Evolutionary conservation across 2,329 filamentous ascomycete species (phyloP).

Genomic region (Allantophomopsis lycopodina): DNA sequence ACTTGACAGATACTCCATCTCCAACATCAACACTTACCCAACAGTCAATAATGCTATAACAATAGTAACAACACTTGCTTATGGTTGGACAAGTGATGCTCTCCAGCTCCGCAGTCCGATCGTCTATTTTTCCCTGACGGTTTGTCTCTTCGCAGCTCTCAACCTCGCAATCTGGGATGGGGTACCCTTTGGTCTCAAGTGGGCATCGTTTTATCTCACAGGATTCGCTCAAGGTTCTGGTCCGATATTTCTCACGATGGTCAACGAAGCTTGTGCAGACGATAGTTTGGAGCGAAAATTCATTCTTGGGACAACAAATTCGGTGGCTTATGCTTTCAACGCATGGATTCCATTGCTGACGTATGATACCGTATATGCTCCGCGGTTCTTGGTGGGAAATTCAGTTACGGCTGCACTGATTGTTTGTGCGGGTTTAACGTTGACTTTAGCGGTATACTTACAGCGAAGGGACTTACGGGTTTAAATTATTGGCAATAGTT

Average conservation of each 20-base stretch:
- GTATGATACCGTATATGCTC: slow-evolving; percentile 13
- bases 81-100: slow-evolving; percentile 16
- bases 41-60: slow-evolving; percentile 15
- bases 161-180: slow-evolving; percentile 14
- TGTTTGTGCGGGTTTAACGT: slow-evolving; percentile 8
- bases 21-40: slow-evolving; percentile 18
- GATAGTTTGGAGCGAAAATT: slow-evolving; percentile 12
- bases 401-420: slow-evolving; percentile 11
- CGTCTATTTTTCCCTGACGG: slow-evolving; percentile 12
- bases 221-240: slow-evolving; percentile 14
- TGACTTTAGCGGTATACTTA: slow-evolving; percentile 9
- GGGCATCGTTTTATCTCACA: slow-evolving; percentile 13
- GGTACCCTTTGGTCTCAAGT: slow-evolving; percentile 13
- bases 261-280: slow-evolving; percentile 11
- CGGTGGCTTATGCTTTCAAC: slow-evolving; percentile 14
- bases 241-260: slow-evolving; percentile 14
- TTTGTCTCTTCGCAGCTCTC: slow-evolving; percentile 14
- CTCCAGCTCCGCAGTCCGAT: slow-evolving; percentile 13
- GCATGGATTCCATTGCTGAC: slow-evolving; percentile 15
- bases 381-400: slow-evolving; percentile 12
- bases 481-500: not conserved
- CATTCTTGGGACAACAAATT: slow-evolving; percentile 13
- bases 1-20: slow-evolving; percentile 11
- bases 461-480: slow-evolving; percentile 9
- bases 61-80: slow-evolving; percentile 13